phyloP scores from a whole-genome alignment of 352 stramenopile genomes.

The Phytophthora hybrid region DNA sequence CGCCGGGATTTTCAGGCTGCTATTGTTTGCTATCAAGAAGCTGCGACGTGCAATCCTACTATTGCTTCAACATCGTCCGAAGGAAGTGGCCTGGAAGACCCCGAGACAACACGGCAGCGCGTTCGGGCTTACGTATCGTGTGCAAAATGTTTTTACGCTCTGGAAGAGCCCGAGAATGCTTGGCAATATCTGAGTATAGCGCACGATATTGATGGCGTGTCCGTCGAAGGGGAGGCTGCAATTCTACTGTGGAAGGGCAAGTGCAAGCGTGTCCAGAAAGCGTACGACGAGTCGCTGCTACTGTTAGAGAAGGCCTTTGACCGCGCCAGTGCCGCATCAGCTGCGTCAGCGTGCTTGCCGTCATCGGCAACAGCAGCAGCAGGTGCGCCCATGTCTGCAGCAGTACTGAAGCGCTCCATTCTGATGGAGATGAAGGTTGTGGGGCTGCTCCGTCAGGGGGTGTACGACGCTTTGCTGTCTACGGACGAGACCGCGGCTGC shows the following conservation, averaged over 20 bases:
- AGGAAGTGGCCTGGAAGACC: conserved; percentile 31
- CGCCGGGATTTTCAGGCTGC: conserved; percentile 64
- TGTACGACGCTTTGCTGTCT: conserved; percentile 56
- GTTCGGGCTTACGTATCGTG: conserved; percentile 59
- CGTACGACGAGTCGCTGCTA: conserved; percentile 55
- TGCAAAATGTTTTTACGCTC: conserved; percentile 71
- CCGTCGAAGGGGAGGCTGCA: conserved; percentile 53
- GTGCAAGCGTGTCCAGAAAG: conserved; percentile 64
- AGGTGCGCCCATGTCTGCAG: conserved; percentile 26
- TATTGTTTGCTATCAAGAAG: conserved; percentile 62
- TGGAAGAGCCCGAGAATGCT: conserved; percentile 59
- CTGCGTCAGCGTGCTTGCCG: conserved; percentile 39
- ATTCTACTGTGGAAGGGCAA: conserved; percentile 73
- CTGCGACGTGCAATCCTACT: conserved; percentile 34
- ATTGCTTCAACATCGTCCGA: conserved; percentile 27
- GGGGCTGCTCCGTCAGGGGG: conserved; percentile 52
- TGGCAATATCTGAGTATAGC: conserved; percentile 53
- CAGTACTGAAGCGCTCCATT: conserved; percentile 58
- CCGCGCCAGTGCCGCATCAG: conserved; percentile 50
- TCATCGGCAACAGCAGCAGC: conserved; percentile 31
- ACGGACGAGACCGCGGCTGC: conserved; percentile 21
- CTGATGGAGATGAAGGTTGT: conserved; percentile 76
- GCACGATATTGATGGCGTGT: conserved; percentile 43
- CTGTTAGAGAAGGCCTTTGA: conserved; percentile 67
- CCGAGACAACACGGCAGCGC: conserved; percentile 50